These are phyloP conservation scores for Lichtheimia ramosa DNA, from an alignment of 371 early-diverging fungal genomes.

Conservation along the genomic window DNA sequence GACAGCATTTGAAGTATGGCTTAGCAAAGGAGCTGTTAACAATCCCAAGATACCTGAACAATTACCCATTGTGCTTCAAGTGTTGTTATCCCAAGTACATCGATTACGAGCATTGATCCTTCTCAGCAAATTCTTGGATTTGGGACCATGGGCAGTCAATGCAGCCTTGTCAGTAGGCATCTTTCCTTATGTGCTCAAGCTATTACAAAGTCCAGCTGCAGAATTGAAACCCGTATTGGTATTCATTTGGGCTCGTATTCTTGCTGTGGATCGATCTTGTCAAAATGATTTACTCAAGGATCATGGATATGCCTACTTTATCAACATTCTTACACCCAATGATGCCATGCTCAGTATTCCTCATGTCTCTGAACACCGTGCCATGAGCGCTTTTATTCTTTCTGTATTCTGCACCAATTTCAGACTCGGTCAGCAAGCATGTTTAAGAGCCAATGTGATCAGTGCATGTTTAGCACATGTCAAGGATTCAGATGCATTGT, in stretches of 20 bases:
- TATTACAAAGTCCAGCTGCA: conserved; percentile 92
- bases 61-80: conserved; percentile 95
- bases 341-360: conserved; percentile 66
- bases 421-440: conserved; percentile 81
- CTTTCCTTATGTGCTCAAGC: conserved; percentile 94
- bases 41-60: conserved; percentile 85
- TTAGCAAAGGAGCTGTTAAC: conserved; percentile 69
- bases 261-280: conserved; percentile 89
- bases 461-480: conserved; percentile 71
- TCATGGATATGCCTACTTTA: conserved; percentile 91
- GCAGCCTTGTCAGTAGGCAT: conserved; percentile 94
- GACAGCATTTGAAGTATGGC: conserved; percentile 96
- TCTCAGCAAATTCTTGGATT: conserved; percentile 88
- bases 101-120: conserved; percentile 89
- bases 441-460: conserved; percentile 72
- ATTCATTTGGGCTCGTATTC: conserved; percentile 95
- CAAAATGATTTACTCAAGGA: conserved; percentile 91
- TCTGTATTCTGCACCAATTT: conserved; percentile 87
- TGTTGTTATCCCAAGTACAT: conserved; percentile 92
- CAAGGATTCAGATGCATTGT: conserved; percentile 75
- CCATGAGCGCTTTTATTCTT: conserved; percentile 92
- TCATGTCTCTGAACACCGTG: conserved; percentile 83
- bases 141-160: conserved; percentile 95
- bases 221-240: conserved; percentile 93
- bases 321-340: conserved; percentile 80